A percentile compares a stretch with the other conserved stretches of the same genome.
These are phyloP conservation scores for Crotalaria pallida DNA, from an alignment of 306 rosid genomes.

Conservation along the genomic window DNA sequence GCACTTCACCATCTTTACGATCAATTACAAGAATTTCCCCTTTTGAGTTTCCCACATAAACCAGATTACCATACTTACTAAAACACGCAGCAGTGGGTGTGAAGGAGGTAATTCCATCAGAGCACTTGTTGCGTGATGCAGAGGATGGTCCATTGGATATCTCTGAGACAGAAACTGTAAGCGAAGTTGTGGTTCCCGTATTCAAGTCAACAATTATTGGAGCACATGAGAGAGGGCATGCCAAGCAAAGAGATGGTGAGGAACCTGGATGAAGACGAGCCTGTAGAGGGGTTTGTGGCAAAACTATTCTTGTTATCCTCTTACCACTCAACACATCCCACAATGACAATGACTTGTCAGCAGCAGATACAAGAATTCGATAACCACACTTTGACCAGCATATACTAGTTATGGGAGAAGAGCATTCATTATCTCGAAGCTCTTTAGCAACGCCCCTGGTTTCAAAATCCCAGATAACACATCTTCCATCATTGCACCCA, in stretches of 20 bases:
- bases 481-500: conserved; percentile 94
- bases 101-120: conserved; percentile 69
- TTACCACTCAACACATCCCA: conserved; percentile 81
- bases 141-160: conserved; percentile 37
- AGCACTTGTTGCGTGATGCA: conserved; percentile 61
- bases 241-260: conserved; percentile 76
- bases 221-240: conserved; percentile 91
- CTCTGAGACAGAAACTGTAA: conserved; percentile 69
- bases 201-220: conserved; percentile 88
- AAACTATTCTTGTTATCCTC: conserved; percentile 47
- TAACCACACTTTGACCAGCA: conserved; percentile 6
- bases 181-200: conserved; percentile 58
- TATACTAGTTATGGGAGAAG: conserved; percentile 41
- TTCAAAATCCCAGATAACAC: conserved; percentile 92
- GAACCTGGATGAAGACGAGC: conserved; percentile 95
- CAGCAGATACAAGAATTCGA: conserved; percentile 71
- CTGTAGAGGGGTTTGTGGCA: conserved; percentile 80
- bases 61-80: conserved; percentile 69
- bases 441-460: conserved; percentile 91
- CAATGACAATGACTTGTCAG: conserved; percentile 76
- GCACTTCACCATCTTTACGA: conserved; percentile 42
- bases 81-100: conserved; percentile 96
- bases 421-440: conserved; percentile 71
- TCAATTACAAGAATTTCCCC: conserved; percentile 90
- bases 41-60: conserved; percentile 93